A percentile compares a stretch with the other conserved stretches of the same genome.
Conservation (phyloP, 1,284 basidiomycete genomes). For the Exobasidium cylindrosporum region DNA sequence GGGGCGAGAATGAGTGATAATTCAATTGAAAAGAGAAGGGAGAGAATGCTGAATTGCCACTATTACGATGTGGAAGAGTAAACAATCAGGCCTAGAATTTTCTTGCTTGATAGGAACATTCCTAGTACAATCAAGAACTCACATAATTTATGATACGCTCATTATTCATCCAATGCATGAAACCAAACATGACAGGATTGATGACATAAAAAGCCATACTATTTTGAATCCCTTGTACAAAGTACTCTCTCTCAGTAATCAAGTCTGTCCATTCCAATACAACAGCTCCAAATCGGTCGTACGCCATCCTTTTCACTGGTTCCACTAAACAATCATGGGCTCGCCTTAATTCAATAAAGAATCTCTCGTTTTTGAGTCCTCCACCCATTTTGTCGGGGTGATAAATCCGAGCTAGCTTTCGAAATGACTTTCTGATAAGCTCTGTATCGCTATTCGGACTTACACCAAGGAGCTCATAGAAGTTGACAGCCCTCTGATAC, state of each 20-base stretch:
- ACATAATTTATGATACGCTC: slow-evolving; percentile 68
- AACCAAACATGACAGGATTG: slow-evolving; percentile 64
- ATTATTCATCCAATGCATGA: slow-evolving; percentile 66
- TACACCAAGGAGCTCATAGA: slow-evolving; percentile 72
- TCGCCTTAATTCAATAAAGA: slow-evolving; percentile 71
- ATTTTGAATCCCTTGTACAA: slow-evolving; percentile 67
- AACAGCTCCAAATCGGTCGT: slow-evolving; percentile 75
- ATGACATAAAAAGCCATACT: slow-evolving; percentile 72
- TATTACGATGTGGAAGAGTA: no score
- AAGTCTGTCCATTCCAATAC: slow-evolving; percentile 67
- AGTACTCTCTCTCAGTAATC: slow-evolving; percentile 68
- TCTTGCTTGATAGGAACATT: no score
- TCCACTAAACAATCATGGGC: slow-evolving; percentile 78
- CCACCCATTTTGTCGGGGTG: slow-evolving; percentile 71
- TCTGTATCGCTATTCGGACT: slow-evolving; percentile 65
- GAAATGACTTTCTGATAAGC: slow-evolving; percentile 69
- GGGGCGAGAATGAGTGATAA: slow-evolving; percentile 41
- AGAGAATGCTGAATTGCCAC: slow-evolving; percentile 26
- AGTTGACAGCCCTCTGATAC: slow-evolving; percentile 65
- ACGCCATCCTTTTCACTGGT: slow-evolving; percentile 76
- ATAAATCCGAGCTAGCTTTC: slow-evolving; percentile 68
- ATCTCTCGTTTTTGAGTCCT: slow-evolving; percentile 64
- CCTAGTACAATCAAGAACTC: no score
- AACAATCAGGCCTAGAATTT: no score
- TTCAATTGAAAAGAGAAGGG: slow-evolving; percentile 36